phyloP scores from a whole-genome alignment of 768 basidiomycete species.

The Tricholoma bakamatsutake region DNA sequence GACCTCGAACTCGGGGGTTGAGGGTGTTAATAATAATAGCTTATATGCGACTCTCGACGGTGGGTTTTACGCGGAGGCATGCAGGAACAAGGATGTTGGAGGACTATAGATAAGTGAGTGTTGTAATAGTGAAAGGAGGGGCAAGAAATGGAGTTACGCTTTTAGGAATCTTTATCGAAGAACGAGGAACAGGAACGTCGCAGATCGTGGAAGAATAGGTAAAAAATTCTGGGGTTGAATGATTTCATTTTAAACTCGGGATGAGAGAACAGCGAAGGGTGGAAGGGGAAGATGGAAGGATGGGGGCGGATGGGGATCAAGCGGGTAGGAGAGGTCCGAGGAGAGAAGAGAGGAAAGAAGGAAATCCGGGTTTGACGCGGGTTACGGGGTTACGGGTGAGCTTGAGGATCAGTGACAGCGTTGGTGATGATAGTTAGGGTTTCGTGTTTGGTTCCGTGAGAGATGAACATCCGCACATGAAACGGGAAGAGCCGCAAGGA shows the following conservation, averaged over 20 bases:
- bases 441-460: background rate
- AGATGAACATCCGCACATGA: background rate
- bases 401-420: too few relatives aligned
- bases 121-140: background rate
- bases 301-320: background rate
- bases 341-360: background rate
- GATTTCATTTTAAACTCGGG: conserved; percentile 5
- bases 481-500: background rate
- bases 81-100: background rate
- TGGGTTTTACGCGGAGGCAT: background rate
- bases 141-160: background rate
- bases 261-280: conserved; percentile 6
- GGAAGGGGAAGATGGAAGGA: background rate
- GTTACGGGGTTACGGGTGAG: too few relatives aligned
- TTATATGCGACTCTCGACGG: background rate
- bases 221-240: background rate
- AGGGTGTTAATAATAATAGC: background rate
- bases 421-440: too few relatives aligned
- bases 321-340: background rate
- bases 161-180: background rate
- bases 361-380: too few relatives aligned
- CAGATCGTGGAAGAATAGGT: conserved; percentile 1
- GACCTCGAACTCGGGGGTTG: background rate
- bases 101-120: background rate
- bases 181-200: background rate